Conservation (phyloP, 2,329 filamentous ascomycete species). For the Fusarium verticillioides region DNA sequence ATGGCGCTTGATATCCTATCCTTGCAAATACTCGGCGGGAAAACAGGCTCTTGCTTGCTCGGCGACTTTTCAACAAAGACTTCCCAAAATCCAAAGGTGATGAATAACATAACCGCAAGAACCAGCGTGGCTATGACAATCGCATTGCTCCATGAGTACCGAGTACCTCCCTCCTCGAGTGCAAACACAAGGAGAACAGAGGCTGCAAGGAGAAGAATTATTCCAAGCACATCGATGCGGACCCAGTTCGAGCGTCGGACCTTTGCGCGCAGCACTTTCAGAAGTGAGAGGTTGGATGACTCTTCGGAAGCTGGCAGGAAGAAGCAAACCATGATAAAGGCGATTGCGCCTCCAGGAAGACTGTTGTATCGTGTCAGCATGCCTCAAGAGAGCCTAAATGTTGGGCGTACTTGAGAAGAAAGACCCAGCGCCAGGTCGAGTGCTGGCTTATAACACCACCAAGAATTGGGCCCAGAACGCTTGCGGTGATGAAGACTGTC, state of each 20-base stretch:
- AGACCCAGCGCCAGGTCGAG: conserved; percentile 14
- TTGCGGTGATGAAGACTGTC: conserved; percentile 10
- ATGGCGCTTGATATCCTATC: conserved; percentile 11
- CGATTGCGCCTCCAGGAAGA: not conserved
- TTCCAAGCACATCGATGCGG: not conserved
- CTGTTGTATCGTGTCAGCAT: not conserved
- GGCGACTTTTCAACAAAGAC: not conserved
- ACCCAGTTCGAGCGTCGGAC: not conserved
- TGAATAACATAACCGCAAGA: not conserved
- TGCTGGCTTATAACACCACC: conserved; percentile 9
- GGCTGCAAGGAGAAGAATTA: not conserved
- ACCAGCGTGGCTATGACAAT: not conserved
- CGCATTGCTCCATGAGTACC: not conserved
- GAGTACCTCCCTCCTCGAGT: not conserved
- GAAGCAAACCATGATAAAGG: not conserved
- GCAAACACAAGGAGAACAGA: conserved; percentile 9
- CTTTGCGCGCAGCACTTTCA: not conserved
- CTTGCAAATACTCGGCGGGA: conserved; percentile 11
- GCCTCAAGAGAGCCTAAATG: too few species aligned
- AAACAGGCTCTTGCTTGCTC: not conserved
- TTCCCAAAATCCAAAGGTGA: not conserved
- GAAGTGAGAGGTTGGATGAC: not conserved
- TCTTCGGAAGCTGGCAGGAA: conserved; percentile 5
- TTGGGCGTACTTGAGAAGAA: conserved; percentile 15
- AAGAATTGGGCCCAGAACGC: not conserved